A percentile compares a stretch with the other conserved stretches of the same genome.
These are phyloP conservation scores for Closterium sp. DNA, from an alignment of 139 green algal genomes.

Conservation along the genomic window DNA sequence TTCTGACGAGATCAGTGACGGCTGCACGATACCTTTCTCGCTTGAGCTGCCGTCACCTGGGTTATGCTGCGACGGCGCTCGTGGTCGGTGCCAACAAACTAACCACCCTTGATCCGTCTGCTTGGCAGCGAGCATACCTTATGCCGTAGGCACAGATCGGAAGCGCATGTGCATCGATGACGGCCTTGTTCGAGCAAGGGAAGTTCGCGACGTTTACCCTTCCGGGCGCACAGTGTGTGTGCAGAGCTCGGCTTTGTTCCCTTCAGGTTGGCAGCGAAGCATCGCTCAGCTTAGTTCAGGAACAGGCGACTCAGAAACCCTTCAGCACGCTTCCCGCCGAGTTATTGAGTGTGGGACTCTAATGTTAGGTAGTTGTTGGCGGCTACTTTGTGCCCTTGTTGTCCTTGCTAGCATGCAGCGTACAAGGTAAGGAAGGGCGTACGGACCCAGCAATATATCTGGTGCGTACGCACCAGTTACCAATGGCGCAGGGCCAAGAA, in stretches of 20 bases:
- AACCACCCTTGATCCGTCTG: not conserved
- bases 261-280: not conserved
- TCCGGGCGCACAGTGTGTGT: not conserved
- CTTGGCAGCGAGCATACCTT: not conserved
- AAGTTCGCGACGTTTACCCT: not conserved
- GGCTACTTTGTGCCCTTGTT: not conserved
- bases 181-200: not conserved
- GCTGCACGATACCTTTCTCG: not conserved
- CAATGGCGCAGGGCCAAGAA: not conserved
- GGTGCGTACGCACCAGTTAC: not conserved
- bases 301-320: not conserved
- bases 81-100: not conserved
- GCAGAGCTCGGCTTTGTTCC: too few species aligned
- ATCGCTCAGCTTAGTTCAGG: not conserved
- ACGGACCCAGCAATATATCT: not conserved
- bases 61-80: not conserved
- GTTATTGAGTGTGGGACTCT: too few species aligned
- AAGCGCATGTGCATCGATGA: not conserved
- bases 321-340: too few species aligned
- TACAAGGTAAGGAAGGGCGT: not conserved
- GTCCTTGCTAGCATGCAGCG: not conserved
- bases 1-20: not conserved
- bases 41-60: not conserved
- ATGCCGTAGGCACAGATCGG: too few species aligned
- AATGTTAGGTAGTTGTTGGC: not conserved